Base-by-base conservation (phyloP, 345 rosid genomes). In the Chamaenerion angustifolium region DNA sequence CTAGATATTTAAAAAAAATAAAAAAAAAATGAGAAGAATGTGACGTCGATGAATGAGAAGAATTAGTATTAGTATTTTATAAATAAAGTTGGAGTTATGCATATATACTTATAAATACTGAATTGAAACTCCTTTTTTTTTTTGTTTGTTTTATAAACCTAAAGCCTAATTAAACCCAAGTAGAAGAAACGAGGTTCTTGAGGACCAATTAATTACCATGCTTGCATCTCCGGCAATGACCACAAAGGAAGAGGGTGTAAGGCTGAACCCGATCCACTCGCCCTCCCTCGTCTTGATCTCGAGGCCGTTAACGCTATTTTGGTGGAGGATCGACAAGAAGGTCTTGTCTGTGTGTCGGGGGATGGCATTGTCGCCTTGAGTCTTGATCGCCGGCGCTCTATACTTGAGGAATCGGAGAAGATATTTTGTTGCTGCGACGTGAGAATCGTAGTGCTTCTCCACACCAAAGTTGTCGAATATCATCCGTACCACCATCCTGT, bases 291-390 rank as follows among this genome's bases (percentile, higher is more conserved):
- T 48, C 52, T 64, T 47, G 1, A 76, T 49, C 54, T 76, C 68
- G 16, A 76, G 51, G 35, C 77, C 77, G 15, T 49, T 63, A 4
- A 76, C 62, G n/a, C 62, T 54, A 43, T 69, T 76, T 51, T 71
- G 77, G 56, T 59, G 65, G 45, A 76, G 63, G n/a, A 72, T 65
- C 9, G 76, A 62, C 4, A 71, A 27, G 16, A 68, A 53, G 55
- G 67, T 64, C 60, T 64, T 69, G 48, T 72, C 77, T 0, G 72
- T 64, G 40, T 71, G 77, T 19, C 71, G 43, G 21, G 45, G 51
- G 6, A 68, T 45, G 2, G 68, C 75, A 10, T 57, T 19, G 10
- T 68, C 41, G 11, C 52, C 31, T 12, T 71, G 58, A 10, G 55
- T 40, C 12, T 31, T 48, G 6, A 43, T 11, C 16, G 19, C 47